Conservation (phyloP, 139 green algal genomes). For the Ostreobium quekettii region DNA sequence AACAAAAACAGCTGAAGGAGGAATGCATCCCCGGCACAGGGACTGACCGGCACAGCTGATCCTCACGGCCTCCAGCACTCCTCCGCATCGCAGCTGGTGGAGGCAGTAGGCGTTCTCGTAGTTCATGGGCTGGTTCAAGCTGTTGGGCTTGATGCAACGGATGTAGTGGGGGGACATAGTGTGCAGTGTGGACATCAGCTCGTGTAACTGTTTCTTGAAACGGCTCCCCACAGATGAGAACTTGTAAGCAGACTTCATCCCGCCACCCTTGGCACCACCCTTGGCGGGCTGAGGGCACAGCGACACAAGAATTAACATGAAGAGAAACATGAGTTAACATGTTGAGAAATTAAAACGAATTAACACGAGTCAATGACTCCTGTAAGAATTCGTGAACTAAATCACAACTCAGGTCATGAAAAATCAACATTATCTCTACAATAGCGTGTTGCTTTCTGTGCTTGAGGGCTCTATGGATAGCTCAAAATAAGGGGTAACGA, state of each 20-base stretch:
- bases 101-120: constrained; percentile 93
- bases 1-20: too few species aligned
- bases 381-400: too few species aligned
- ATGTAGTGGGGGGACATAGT: constrained; percentile 97
- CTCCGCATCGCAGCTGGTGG: constrained; percentile 95
- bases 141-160: constrained; percentile 99
- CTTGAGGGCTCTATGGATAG: too few species aligned
- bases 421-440: too few species aligned
- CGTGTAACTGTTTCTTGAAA: constrained; percentile 94
- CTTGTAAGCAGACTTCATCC: constrained; percentile 56
- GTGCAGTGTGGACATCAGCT: constrained; percentile 87
- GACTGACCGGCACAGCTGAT: constrained; percentile 75
- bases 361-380: too few species aligned
- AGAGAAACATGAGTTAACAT: too few species aligned
- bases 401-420: too few species aligned
- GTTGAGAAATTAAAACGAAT: too few species aligned
- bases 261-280: not conserved
- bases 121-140: constrained; percentile 49
- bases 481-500: too few species aligned
- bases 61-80: constrained; percentile 96
- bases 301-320: not conserved
- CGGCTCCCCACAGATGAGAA: constrained; percentile 78
- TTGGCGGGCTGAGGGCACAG: constrained; percentile 1
- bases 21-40: too few species aligned
- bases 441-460: too few species aligned